Conservation (phyloP, 257 asterid species). For the Nicotiana knightiana region DNA sequence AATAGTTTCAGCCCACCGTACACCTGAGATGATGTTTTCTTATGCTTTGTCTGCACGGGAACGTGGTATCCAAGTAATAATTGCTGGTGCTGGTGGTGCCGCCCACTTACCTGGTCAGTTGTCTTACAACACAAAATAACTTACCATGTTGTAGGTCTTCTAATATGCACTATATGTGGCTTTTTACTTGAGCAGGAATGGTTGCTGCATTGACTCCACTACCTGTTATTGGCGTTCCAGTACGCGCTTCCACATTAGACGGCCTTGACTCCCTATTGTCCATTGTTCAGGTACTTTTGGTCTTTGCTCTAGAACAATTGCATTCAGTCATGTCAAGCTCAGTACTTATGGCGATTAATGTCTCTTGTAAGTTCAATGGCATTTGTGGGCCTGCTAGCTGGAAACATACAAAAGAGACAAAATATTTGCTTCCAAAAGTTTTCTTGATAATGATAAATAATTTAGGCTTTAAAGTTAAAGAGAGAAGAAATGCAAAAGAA, state of each 20-base stretch:
- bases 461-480: neutral
- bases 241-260: slow-evolving; percentile 83
- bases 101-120: slow-evolving; percentile 91
- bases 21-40: slow-evolving; percentile 78
- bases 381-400: neutral
- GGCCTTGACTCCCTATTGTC: slow-evolving; percentile 95
- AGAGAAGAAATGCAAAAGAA: neutral
- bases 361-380: neutral
- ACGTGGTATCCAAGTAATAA: slow-evolving; percentile 91
- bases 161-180: neutral
- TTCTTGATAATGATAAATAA: neutral
- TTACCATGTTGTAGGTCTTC: neutral
- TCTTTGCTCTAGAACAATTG: neutral
- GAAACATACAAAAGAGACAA: neutral
- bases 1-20: slow-evolving; percentile 95
- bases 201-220: slow-evolving; percentile 95
- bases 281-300: slow-evolving; percentile 73
- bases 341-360: neutral
- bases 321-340: neutral
- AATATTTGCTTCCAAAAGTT: no score
- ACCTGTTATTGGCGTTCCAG: slow-evolving; percentile 98
- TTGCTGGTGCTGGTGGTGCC: slow-evolving; percentile 99
- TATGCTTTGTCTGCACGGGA: slow-evolving; percentile 78
- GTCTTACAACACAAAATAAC: slow-evolving; percentile 2
- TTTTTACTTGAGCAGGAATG: slow-evolving; percentile 57